Conservation (phyloP, 352 stramenopile species). For the Globisporangium nodosum region DNA sequence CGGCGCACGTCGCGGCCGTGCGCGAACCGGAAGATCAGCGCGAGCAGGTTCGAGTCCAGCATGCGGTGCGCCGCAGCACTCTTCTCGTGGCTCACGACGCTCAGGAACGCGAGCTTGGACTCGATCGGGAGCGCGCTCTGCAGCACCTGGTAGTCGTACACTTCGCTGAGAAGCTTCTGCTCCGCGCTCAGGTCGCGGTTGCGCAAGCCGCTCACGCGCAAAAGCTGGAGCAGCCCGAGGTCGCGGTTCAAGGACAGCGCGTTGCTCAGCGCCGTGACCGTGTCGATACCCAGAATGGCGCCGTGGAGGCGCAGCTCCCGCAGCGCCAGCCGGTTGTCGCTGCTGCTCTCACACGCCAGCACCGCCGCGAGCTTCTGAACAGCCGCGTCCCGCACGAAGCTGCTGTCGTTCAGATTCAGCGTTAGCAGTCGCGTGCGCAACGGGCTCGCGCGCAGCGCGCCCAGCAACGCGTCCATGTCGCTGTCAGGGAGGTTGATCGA, state of each 20-base stretch:
- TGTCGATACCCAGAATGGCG: not conserved
- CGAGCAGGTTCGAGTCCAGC: not conserved
- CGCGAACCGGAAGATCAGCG: conserved; percentile 2
- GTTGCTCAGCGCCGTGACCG: not conserved
- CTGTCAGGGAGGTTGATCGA: not conserved
- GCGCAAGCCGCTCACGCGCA: not conserved
- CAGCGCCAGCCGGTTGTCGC: not conserved
- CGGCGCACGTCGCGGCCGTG: not conserved
- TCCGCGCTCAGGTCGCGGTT: not conserved
- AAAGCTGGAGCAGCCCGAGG: not conserved
- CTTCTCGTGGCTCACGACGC: not conserved
- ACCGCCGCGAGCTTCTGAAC: not conserved
- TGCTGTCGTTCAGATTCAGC: conserved; percentile 1
- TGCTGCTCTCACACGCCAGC: not conserved
- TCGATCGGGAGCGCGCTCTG: not conserved
- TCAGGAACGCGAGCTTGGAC: conserved; percentile 4
- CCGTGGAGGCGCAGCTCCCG: conserved; percentile 1
- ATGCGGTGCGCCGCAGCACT: not conserved
- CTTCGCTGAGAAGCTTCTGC: not conserved
- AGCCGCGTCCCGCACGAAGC: not conserved
- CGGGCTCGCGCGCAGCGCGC: not conserved
- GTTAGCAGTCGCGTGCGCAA: not conserved
- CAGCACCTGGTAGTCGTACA: not conserved
- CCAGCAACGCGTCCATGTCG: not conserved
- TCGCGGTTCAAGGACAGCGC: not conserved